phyloP scores from a whole-genome alignment of 1,284 basidiomycete species.

The Cryptococcus sp. region DNA sequence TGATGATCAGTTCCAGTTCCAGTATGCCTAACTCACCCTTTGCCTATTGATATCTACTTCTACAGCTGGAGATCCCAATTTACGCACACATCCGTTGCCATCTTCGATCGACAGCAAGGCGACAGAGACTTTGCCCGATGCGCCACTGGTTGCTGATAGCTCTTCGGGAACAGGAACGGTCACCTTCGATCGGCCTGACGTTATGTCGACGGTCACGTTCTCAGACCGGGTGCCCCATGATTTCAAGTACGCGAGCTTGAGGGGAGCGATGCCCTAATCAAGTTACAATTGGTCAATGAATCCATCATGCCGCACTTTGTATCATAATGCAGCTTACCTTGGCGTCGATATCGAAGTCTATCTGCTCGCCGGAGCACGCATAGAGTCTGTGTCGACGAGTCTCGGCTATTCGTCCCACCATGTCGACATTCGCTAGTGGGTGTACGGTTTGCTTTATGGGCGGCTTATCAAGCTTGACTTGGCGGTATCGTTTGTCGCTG shows the following conservation, averaged over 20 bases:
- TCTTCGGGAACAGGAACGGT: slow-evolving; percentile 38
- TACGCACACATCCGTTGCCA: slow-evolving; percentile 79
- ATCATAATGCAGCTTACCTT: slow-evolving; percentile 57
- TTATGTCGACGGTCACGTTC: slow-evolving; percentile 67
- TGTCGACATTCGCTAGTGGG: slow-evolving; percentile 76
- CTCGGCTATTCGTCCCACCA: slow-evolving; percentile 55
- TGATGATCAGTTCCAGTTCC: slow-evolving; percentile 40
- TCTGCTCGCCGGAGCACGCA: slow-evolving; percentile 67
- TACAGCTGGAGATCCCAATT: slow-evolving; percentile 73
- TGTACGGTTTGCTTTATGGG: slow-evolving; percentile 84
- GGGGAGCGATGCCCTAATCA: slow-evolving; percentile 73
- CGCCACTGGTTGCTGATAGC: slow-evolving; percentile 28
- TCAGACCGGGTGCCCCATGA: slow-evolving; percentile 59
- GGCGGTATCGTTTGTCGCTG: slow-evolving; percentile 81
- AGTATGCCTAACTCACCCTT: slow-evolving; percentile 59
- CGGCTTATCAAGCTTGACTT: slow-evolving; percentile 66
- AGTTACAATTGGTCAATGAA: too few relatives aligned
- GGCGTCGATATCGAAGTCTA: slow-evolving; percentile 75
- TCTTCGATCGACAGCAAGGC: slow-evolving; percentile 73
- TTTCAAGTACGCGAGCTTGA: slow-evolving; percentile 77
- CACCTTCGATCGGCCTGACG: slow-evolving; percentile 54
- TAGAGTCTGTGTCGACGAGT: slow-evolving; percentile 53
- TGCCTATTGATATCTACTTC: slow-evolving; percentile 85
- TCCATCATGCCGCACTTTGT: not conserved
- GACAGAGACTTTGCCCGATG: slow-evolving; percentile 40